These are phyloP conservation scores for Prunus kanzakura DNA, from an alignment of 306 rosid genomes.

Conservation along the genomic window DNA sequence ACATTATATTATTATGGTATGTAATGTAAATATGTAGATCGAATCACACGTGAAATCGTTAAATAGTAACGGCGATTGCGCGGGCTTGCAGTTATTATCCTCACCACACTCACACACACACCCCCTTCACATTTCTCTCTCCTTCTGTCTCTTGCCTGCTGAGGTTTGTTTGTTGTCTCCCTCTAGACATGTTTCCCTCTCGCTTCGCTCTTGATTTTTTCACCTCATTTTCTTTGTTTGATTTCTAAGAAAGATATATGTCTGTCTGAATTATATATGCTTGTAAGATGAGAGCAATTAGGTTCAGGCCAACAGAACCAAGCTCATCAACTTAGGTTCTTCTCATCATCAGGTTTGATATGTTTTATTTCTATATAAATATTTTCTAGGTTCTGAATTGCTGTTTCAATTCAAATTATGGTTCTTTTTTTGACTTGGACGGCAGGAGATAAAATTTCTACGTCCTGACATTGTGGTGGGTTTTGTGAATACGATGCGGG, in stretches of 20 bases:
- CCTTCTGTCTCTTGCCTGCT: conserved; percentile 13
- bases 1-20: background rate
- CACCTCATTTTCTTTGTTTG: background rate
- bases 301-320: background rate
- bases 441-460: background rate
- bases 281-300: background rate
- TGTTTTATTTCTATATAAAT: too few species aligned
- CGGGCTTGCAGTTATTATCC: conserved; percentile 46
- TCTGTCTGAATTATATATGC: background rate
- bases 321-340: background rate
- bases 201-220: background rate
- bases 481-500: conserved; percentile 12
- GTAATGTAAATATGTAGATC: background rate
- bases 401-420: too few species aligned
- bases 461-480: conserved; percentile 11
- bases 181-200: background rate
- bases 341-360: conserved; percentile 34
- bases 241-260: too few species aligned
- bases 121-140: conserved; percentile 4
- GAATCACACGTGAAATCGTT: conserved; percentile 51
- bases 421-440: too few species aligned
- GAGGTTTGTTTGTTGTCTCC: background rate
- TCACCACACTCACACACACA: conserved; percentile 21
- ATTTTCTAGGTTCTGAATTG: too few species aligned
- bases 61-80: conserved; percentile 61